Evolutionary conservation across 192 early-diverging fungal species (phyloP).

Genomic region (Gamsiella multidivaricata): DNA sequence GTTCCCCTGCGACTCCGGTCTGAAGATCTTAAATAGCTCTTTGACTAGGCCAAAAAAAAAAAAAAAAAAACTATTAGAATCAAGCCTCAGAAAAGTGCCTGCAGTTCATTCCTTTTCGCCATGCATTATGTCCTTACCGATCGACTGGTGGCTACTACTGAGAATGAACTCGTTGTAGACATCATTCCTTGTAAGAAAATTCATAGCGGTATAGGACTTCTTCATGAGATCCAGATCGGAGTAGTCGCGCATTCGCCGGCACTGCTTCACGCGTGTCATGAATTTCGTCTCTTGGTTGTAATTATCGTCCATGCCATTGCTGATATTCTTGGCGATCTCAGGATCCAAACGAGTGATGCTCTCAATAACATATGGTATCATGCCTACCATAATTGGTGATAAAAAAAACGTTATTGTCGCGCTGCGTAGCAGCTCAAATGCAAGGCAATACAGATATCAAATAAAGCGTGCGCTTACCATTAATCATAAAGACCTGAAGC

Average conservation of each 20-base stretch:
- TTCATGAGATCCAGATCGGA: slow-evolving; percentile 49
- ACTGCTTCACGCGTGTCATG: slow-evolving; percentile 25
- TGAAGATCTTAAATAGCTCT: slow-evolving; percentile 50
- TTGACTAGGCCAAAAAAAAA: slow-evolving; percentile 18
- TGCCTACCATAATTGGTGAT: slow-evolving; percentile 9
- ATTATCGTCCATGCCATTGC: slow-evolving; percentile 13
- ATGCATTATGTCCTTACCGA: slow-evolving; percentile 15
- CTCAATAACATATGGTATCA: slow-evolving; percentile 35
- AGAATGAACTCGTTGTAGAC: slow-evolving; percentile 54
- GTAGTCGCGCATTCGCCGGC: slow-evolving; percentile 31
- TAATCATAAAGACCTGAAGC: slow-evolving; percentile 48
- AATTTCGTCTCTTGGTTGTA: slow-evolving; percentile 42
- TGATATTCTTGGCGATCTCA: slow-evolving; percentile 27
- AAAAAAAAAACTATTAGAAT: no score
- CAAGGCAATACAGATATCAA: background rate
- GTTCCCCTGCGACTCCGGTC: slow-evolving; percentile 52
- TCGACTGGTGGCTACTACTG: slow-evolving; percentile 34
- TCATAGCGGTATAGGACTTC: slow-evolving; percentile 51
- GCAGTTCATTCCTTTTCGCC: background rate
- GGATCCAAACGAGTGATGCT: slow-evolving; percentile 47
- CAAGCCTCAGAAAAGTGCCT: background rate
- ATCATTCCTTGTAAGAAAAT: slow-evolving; percentile 40
- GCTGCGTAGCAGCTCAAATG: no score
- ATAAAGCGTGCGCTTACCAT: slow-evolving; percentile 14
- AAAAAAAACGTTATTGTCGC: no score